Evolutionary conservation across 2,329 filamentous ascomycete genomes (phyloP).

Genomic region (Pseudonectria foliicola): DNA sequence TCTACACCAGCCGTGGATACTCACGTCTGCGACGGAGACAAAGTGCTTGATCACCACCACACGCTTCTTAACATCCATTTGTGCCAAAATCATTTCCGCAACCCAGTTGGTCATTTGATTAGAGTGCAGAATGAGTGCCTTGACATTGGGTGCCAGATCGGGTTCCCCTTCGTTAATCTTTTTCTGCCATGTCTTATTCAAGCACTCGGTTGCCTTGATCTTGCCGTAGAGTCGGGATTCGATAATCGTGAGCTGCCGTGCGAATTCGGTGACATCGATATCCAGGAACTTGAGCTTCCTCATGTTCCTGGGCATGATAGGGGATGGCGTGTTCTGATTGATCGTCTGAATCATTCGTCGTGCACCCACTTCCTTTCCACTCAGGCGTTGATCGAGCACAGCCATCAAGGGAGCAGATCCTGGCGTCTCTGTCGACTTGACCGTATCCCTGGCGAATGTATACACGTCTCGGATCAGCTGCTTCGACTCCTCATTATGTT

Average conservation of each 20-base stretch:
- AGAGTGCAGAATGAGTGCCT: conserved; percentile 91
- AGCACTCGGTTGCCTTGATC: conserved; percentile 89
- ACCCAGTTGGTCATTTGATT: conserved; percentile 99
- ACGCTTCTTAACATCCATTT: conserved; percentile 89
- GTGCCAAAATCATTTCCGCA: conserved; percentile 95
- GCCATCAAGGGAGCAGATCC: conserved; percentile 79
- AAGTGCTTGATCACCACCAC: conserved; percentile 99
- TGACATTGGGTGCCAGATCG: conserved; percentile 88
- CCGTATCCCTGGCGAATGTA: conserved; percentile 82
- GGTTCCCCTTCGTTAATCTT: conserved; percentile 75
- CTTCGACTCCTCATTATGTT: conserved; percentile 73
- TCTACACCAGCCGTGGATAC: conserved; percentile 27
- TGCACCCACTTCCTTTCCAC: conserved; percentile 77
- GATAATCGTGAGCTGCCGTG: conserved; percentile 94
- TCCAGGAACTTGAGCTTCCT: conserved; percentile 98
- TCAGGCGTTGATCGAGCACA: conserved; percentile 80
- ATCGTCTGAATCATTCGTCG: conserved; percentile 83
- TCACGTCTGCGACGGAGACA: conserved; percentile 88
- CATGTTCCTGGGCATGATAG: conserved; percentile 98
- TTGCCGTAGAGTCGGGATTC: conserved; percentile 92
- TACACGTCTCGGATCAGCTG: conserved; percentile 83
- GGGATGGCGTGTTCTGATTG: conserved; percentile 72
- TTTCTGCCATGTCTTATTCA: conserved; percentile 99
- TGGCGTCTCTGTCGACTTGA: conserved; percentile 88
- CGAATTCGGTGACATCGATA: conserved; percentile 92